Conservation (phyloP, 495 filamentous ascomycete species). For the Immersiella caudata region DNA sequence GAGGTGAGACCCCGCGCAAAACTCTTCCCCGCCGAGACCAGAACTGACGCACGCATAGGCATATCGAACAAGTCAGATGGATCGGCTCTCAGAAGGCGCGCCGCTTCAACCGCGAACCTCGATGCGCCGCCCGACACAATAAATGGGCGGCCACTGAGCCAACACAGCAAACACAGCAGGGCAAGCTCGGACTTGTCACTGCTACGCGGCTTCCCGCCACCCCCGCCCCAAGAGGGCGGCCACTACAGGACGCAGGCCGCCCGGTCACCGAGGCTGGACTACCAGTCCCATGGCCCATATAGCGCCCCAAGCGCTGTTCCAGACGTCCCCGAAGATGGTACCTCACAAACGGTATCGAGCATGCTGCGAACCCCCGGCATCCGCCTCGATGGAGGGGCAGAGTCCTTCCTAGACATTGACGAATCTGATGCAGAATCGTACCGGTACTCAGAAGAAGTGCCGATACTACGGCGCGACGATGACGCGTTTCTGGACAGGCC, state of each 20-base stretch:
- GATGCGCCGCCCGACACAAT: constrained; percentile 49
- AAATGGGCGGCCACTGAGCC: constrained; percentile 52
- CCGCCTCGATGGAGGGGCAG: constrained; percentile 47
- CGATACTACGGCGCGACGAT: constrained; percentile 60
- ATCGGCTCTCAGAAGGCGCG: constrained; percentile 40
- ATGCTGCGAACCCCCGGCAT: constrained; percentile 51
- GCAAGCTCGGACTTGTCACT: constrained; percentile 67
- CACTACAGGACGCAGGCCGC: constrained; percentile 37
- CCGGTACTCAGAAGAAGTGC: constrained; percentile 61
- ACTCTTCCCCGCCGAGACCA: too few species aligned
- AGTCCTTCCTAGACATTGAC: constrained; percentile 62
- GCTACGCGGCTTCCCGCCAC: constrained; percentile 44
- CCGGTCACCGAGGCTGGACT: constrained; percentile 38
- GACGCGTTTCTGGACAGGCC: constrained; percentile 52
- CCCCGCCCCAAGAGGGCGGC: constrained; percentile 35
- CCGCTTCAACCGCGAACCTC: constrained; percentile 56
- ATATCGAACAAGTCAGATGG: constrained; percentile 34
- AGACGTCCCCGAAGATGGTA: constrained; percentile 41
- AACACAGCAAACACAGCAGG: constrained; percentile 61
- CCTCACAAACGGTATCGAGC: constrained; percentile 44
- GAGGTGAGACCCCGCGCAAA: constrained; percentile 56
- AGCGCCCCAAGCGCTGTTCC: constrained; percentile 22
- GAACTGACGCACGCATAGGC: constrained; percentile 26
- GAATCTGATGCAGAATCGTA: constrained; percentile 60
- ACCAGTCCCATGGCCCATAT: constrained; percentile 25